Evolutionary conservation across 306 rosid genomes (phyloP).

Genomic region (Cicer judaicum): DNA sequence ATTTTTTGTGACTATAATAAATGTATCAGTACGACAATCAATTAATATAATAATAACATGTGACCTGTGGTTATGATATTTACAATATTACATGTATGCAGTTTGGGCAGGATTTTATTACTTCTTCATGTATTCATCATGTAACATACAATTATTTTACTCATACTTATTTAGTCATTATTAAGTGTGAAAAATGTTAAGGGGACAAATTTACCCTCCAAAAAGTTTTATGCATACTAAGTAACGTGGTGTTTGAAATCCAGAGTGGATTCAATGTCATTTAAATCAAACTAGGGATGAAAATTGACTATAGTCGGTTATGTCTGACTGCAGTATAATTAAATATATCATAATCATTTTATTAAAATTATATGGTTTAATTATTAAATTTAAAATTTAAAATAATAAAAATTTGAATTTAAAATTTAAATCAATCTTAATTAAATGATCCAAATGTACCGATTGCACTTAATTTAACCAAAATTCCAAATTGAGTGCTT

Average conservation of each 20-base stretch:
- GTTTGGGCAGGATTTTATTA: background rate
- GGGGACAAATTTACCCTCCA: background rate
- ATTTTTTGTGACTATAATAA: background rate
- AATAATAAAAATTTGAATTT: too few relatives aligned
- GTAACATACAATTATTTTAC: background rate
- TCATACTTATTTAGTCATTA: background rate
- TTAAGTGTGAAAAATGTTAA: constrained; percentile 7
- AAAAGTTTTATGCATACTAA: background rate
- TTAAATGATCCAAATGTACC: too few relatives aligned
- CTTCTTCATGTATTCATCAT: background rate
- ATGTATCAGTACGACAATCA: background rate
- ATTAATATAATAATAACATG: background rate
- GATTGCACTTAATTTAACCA: too few relatives aligned
- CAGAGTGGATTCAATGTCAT: background rate
- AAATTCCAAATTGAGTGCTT: too few relatives aligned
- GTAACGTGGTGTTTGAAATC: background rate
- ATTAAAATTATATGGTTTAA: too few relatives aligned
- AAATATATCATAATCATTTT: too few relatives aligned
- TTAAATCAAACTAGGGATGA: background rate
- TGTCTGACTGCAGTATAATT: too few relatives aligned
- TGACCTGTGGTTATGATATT: background rate
- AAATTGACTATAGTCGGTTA: too few relatives aligned
- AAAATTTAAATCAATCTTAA: too few relatives aligned
- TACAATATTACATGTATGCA: background rate
- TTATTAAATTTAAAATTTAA: too few relatives aligned